Evolutionary conservation across 192 early-diverging fungal species (phyloP).

Genomic region (Pilobolus umbonatus): DNA sequence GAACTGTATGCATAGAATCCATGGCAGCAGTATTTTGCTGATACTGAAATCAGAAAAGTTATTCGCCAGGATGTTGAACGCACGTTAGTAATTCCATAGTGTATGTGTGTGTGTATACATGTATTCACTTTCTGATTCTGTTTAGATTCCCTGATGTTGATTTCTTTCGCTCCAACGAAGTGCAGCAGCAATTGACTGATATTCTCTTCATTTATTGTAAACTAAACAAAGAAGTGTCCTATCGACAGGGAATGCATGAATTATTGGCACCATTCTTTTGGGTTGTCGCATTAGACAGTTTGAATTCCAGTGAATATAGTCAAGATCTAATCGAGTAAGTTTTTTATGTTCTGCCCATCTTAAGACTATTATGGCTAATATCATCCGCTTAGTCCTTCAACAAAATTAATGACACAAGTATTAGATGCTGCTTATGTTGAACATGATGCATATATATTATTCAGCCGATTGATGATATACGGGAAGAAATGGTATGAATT

Average conservation of each 20-base stretch:
- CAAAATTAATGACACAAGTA: slow-evolving; percentile 43
- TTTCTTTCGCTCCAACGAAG: slow-evolving; percentile 63
- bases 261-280: slow-evolving; percentile 78
- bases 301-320: slow-evolving; percentile 28
- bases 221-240: slow-evolving; percentile 80
- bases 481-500: slow-evolving; percentile 87
- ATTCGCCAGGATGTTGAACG: slow-evolving; percentile 90
- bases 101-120: not conserved
- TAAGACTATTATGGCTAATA: not conserved
- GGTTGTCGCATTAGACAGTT: slow-evolving; percentile 69
- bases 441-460: slow-evolving; percentile 81
- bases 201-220: slow-evolving; percentile 92
- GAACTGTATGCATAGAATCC: slow-evolving; percentile 58
- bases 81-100: slow-evolving; percentile 54
- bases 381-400: slow-evolving; percentile 26
- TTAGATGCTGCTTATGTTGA: slow-evolving; percentile 75
- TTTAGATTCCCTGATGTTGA: slow-evolving; percentile 80
- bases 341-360: not conserved
- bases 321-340: slow-evolving; percentile 27
- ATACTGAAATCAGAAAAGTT: slow-evolving; percentile 76
- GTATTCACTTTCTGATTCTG: not conserved
- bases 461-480: slow-evolving; percentile 75
- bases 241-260: slow-evolving; percentile 99
- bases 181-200: slow-evolving; percentile 68
- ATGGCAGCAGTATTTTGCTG: slow-evolving; percentile 90